phyloP scores from a whole-genome alignment of 345 rosid species.

The Lepidium africanum region DNA sequence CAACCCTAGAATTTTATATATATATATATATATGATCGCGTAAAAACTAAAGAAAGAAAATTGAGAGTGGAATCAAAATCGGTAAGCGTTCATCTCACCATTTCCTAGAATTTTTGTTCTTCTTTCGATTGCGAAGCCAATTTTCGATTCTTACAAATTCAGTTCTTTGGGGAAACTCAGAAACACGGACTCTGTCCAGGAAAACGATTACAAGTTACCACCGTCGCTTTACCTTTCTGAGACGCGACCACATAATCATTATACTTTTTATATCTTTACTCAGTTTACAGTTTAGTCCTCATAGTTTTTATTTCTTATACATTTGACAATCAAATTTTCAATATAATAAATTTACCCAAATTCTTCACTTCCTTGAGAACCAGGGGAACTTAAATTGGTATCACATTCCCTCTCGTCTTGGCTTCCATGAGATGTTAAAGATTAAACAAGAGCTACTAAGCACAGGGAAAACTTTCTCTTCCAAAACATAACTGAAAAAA shows the following conservation, averaged over 20 bases:
- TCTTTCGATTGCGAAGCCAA: not conserved
- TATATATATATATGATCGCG: slow-evolving; percentile 10
- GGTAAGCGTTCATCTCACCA: slow-evolving; percentile 8
- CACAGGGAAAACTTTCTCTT: too few species aligned
- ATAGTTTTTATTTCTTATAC: not conserved
- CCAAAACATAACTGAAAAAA: too few species aligned
- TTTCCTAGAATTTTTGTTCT: not conserved
- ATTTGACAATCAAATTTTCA: not conserved
- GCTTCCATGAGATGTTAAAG: too few species aligned
- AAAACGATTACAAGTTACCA: slow-evolving; percentile 13
- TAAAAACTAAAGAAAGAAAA: not conserved
- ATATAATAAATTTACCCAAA: not conserved
- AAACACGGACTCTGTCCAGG: slow-evolving; percentile 7
- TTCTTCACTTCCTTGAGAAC: too few species aligned
- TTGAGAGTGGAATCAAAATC: not conserved
- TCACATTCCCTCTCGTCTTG: too few species aligned
- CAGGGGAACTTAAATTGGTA: too few species aligned
- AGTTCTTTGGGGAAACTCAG: not conserved
- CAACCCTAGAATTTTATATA: slow-evolving; percentile 13
- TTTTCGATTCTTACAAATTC: slow-evolving; percentile 8
- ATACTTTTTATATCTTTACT: not conserved
- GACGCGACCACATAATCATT: slow-evolving; percentile 20
- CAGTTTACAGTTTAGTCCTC: not conserved
- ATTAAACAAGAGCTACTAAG: too few species aligned
- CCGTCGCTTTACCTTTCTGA: slow-evolving; percentile 17